phyloP scores from a whole-genome alignment of 2,329 filamentous ascomycete species.

The Fusarium nanum region DNA sequence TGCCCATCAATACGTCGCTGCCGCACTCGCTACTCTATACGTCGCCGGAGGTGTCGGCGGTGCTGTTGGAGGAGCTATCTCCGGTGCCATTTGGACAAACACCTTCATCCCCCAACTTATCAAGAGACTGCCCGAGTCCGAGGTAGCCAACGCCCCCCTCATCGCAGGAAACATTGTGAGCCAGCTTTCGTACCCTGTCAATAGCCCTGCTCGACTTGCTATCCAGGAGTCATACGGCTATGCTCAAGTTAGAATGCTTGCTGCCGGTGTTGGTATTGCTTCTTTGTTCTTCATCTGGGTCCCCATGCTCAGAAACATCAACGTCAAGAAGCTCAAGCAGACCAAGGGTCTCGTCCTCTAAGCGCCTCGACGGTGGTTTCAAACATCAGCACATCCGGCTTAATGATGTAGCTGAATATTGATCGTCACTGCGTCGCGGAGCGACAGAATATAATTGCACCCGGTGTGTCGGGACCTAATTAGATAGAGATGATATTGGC shows the following conservation, averaged over 20 bases:
- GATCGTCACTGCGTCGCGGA: background rate
- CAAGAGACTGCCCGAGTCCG: conserved; percentile 53
- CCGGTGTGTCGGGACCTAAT: conserved; percentile 7
- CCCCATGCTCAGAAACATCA: conserved; percentile 48
- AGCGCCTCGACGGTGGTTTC: background rate
- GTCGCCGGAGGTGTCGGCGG: conserved; percentile 59
- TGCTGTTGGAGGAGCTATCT: conserved; percentile 59
- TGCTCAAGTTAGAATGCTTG: conserved; percentile 57
- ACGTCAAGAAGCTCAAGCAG: conserved; percentile 48
- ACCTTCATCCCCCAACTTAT: conserved; percentile 53
- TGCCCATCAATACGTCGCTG: conserved; percentile 65
- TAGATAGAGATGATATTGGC: background rate
- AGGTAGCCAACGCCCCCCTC: conserved; percentile 53
- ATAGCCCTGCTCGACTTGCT: conserved; percentile 54
- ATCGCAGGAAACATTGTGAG: conserved; percentile 53
- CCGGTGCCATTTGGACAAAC: conserved; percentile 58
- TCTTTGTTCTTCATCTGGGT: conserved; percentile 46
- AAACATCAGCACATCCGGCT: background rate
- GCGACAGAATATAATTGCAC: background rate
- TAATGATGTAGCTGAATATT: background rate
- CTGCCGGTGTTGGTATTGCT: conserved; percentile 51
- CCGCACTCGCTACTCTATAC: conserved; percentile 59
- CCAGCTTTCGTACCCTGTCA: conserved; percentile 55
- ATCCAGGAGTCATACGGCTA: conserved; percentile 61
- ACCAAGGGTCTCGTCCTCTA: conserved; percentile 50